phyloP scores from a whole-genome alignment of 1,284 basidiomycete species.

The Ceratobasidium sp. region DNA sequence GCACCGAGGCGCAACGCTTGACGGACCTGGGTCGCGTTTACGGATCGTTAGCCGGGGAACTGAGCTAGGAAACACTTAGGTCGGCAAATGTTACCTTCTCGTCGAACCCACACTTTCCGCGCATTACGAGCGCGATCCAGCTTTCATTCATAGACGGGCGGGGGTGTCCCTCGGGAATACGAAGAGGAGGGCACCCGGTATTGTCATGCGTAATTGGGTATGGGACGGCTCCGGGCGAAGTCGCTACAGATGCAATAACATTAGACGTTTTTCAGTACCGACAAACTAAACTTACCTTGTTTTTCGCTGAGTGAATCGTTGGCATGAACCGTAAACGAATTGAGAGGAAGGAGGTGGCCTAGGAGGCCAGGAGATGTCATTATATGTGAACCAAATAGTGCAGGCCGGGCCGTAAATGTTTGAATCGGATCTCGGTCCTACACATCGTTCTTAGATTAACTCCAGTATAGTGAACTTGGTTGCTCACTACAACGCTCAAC shows the following conservation, averaged over 20 bases:
- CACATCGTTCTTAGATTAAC: not conserved
- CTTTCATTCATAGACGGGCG: conserved; percentile 38
- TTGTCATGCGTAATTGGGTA: conserved; percentile 32
- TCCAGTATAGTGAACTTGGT: not conserved
- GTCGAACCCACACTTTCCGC: conserved; percentile 56
- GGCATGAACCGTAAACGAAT: conserved; percentile 37
- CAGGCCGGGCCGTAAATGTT: conserved; percentile 44
- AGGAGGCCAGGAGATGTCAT: conserved; percentile 41
- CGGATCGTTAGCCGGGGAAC: not conserved
- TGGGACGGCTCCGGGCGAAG: not conserved
- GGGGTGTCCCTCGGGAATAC: conserved; percentile 35
- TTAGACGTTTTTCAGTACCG: not conserved
- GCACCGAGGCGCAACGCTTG: conserved; percentile 54
- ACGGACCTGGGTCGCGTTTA: conserved; percentile 45
- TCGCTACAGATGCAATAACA: not conserved
- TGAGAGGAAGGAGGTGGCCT: conserved; percentile 44
- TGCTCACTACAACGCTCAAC: conserved; percentile 44
- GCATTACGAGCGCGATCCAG: conserved; percentile 54
- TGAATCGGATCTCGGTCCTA: conserved; percentile 38
- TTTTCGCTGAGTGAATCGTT: conserved; percentile 20
- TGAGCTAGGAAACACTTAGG: not conserved
- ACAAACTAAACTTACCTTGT: conserved; percentile 9
- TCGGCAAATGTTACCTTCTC: conserved; percentile 46
- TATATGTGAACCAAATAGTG: conserved; percentile 47
- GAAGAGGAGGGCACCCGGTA: conserved; percentile 39